Evolutionary conservation across 352 stramenopile species (phyloP), one percentile per base, ranked within the genome.

Genomic region (Phytophthora nicotianae): DNA sequence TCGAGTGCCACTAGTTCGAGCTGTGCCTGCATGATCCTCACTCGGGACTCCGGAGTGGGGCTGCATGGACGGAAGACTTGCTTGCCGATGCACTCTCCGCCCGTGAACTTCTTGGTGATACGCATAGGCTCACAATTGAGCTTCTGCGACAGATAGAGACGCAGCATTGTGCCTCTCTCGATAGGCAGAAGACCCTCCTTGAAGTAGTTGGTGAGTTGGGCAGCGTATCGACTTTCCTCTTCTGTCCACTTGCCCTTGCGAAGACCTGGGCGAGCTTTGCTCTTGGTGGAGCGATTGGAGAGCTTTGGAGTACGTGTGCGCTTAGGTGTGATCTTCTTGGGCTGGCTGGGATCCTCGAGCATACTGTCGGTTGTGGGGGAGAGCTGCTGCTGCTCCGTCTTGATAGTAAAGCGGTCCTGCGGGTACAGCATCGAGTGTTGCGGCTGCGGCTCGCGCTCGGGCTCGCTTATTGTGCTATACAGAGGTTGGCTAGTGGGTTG

Each of bases 71-170:
- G 83, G 50, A 92, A 95, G 23, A 95, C 85, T 61, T 95, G 86
- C 70, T 97, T 97, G 38, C 90, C 90, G 49, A 97, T 97, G 56
- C 84, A 97, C 64, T 95, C 87, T 48, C 82, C 86, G 26, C 90
- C 90, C 5, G 90, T 95, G 65, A 97, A 97, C 74, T 97, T 97
- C 70, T 97, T 97, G 11, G 90, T 97, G 69, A 97, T 96, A 46
- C 90, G 83, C 90, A 97, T 97, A 2, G 90, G 88, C 58, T 96
- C 88, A 59, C 90, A 97, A 64, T 97, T 96, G 49, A 97, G 87
- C 72, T 96, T 96, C 67, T 95, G 85, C 23, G 88, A 92, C n/a
- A 97, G 70, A 60, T 96, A 97, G 5, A 93, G 71, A 20, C 90
- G 83, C 9, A 97, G 86, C 83, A 95, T 97, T 11, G 87, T 97